These are phyloP conservation scores for Pichia pseudocactophila DNA, from an alignment of 805 yeast species.

Conservation along the genomic window DNA sequence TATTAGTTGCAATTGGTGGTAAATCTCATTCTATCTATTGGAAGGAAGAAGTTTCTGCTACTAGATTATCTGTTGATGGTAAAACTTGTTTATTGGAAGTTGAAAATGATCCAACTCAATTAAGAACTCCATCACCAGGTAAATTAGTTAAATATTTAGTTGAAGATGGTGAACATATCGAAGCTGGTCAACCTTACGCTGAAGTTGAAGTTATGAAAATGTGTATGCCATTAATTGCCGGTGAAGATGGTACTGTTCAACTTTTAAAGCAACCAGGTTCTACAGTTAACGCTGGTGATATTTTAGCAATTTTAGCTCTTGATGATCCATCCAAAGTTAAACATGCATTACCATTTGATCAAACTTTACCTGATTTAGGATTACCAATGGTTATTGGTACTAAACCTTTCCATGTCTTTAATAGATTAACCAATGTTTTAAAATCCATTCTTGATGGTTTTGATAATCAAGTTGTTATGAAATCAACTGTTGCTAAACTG, in stretches of 20 bases:
- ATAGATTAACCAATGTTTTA: conserved; percentile 48
- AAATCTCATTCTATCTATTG: conserved; percentile 92
- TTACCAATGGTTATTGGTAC: conserved; percentile 75
- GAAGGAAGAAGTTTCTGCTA: conserved; percentile 95
- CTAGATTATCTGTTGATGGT: conserved; percentile 89
- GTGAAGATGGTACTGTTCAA: conserved; percentile 89
- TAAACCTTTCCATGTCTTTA: conserved; percentile 72
- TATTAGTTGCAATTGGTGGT: conserved; percentile 81
- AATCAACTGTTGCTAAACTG: conserved; percentile 64
- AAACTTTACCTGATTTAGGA: conserved; percentile 85
- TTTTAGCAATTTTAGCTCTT: conserved; percentile 84
- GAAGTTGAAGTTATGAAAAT: conserved; percentile 99
- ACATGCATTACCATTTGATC: conserved; percentile 92
- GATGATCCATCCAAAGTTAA: conserved; percentile 97
- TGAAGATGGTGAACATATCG: conserved; percentile 90
- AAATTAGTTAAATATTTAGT: conserved; percentile 88
- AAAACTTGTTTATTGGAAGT: conserved; percentile 90
- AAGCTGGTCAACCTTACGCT: conserved; percentile 89
- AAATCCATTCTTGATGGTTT: conserved; percentile 79
- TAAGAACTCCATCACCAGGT: conserved; percentile 99
- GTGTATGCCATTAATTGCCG: conserved; percentile 96
- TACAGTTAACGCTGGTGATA: conserved; percentile 94
- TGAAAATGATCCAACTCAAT: conserved; percentile 97
- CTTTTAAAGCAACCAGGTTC: conserved; percentile 96
- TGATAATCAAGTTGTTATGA: conserved; percentile 93